These are phyloP conservation scores for Dothiorella sarmentorum DNA, from an alignment of 2,329 filamentous ascomycete species.

Conservation along the genomic window DNA sequence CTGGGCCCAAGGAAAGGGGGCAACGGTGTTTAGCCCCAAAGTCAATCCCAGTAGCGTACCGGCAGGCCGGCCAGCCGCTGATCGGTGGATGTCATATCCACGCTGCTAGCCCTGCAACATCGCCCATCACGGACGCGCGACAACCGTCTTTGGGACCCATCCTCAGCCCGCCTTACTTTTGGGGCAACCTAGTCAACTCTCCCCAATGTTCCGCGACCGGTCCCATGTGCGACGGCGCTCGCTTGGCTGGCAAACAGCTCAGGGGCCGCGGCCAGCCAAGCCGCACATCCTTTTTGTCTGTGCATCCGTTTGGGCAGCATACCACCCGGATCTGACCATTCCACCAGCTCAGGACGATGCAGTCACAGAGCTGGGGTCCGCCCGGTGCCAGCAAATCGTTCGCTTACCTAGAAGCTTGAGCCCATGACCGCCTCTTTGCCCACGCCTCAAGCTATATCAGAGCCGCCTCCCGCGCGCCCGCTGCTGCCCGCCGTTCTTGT, in stretches of 20 bases:
- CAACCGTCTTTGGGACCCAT: slow-evolving; percentile 13
- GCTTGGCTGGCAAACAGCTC: slow-evolving; percentile 17
- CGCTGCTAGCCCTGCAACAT: slow-evolving; percentile 13
- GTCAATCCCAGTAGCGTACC: slow-evolving; percentile 18
- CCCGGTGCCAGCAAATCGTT: slow-evolving; percentile 18
- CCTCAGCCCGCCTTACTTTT: slow-evolving; percentile 18
- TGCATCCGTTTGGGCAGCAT: slow-evolving; percentile 18
- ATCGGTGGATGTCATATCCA: slow-evolving; percentile 16
- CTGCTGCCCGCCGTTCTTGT: slow-evolving; percentile 17
- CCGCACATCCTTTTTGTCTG: slow-evolving; percentile 17
- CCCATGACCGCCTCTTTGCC: slow-evolving; percentile 15
- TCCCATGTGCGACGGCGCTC: slow-evolving; percentile 10
- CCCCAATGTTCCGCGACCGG: slow-evolving; percentile 15
- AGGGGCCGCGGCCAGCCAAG: slow-evolving; percentile 17
- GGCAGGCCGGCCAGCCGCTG: slow-evolving; percentile 15
- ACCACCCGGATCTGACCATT: slow-evolving; percentile 18
- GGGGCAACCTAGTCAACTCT: slow-evolving; percentile 16
- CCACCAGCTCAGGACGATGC: slow-evolving; percentile 14
- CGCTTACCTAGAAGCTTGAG: slow-evolving; percentile 12
- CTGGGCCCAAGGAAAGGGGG: slow-evolving; percentile 17
- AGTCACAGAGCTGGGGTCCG: slow-evolving; percentile 16
- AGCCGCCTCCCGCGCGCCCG: slow-evolving; percentile 13
- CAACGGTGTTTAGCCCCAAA: slow-evolving; percentile 18
- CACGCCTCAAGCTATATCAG: slow-evolving; percentile 16
- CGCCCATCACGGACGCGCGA: slow-evolving; percentile 16